Conservation (phyloP, 2,329 filamentous ascomycete genomes). For the Decorospora gaudefroyi region DNA sequence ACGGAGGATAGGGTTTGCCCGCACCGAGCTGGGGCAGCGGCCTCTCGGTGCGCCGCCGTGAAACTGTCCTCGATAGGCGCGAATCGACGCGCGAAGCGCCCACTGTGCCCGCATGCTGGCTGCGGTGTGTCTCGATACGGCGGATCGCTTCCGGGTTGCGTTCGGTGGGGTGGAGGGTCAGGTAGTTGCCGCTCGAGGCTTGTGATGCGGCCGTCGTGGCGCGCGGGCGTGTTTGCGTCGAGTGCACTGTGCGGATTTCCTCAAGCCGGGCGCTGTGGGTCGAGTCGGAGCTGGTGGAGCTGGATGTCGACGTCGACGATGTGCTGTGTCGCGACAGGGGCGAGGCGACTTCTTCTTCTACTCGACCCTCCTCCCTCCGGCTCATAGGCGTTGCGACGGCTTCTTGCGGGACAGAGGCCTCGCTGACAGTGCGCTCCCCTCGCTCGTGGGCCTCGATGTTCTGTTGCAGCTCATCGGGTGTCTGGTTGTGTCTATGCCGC, state of each 20-base stretch:
- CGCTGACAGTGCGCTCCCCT: constrained; percentile 15
- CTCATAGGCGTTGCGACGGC: constrained; percentile 14
- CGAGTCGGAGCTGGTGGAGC: constrained; percentile 20
- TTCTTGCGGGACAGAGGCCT: constrained; percentile 4
- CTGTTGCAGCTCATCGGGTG: constrained; percentile 14
- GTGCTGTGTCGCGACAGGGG: constrained; percentile 32
- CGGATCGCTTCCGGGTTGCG: constrained; percentile 70
- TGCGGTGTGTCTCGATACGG: constrained; percentile 71
- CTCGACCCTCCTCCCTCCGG: no score
- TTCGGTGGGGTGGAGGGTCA: constrained; percentile 54
- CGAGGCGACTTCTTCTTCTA: constrained; percentile 30
- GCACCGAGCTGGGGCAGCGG: constrained; percentile 71
- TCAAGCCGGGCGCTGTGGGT: constrained; percentile 30
- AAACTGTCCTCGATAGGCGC: constrained; percentile 51
- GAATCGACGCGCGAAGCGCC: constrained; percentile 54
- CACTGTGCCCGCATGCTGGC: constrained; percentile 73
- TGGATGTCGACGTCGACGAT: constrained; percentile 28
- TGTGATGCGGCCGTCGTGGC: constrained; percentile 28
- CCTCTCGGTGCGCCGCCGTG: constrained; percentile 45
- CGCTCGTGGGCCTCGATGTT: constrained; percentile 10
- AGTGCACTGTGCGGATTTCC: constrained; percentile 37
- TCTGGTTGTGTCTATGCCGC: constrained; percentile 25
- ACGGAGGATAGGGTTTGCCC: constrained; percentile 73
- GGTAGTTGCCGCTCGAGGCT: constrained; percentile 23
- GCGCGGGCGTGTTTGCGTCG: constrained; percentile 20